Conservation (phyloP, 1,284 basidiomycete species). For the Pseudozyma tsukubaensis region DNA sequence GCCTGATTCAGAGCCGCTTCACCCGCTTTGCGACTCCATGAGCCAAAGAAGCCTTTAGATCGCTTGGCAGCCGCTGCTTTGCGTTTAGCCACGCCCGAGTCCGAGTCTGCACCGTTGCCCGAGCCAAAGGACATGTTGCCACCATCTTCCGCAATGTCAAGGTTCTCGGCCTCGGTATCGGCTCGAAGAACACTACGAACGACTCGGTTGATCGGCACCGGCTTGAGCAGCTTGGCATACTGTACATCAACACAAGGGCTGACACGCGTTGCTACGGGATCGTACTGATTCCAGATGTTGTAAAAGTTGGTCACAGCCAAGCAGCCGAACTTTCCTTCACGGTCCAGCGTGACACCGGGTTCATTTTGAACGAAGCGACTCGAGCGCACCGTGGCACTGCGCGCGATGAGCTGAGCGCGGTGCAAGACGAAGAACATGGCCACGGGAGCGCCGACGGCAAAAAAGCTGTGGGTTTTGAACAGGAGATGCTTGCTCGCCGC, state of each 20-base stretch:
- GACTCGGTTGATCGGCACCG: slow-evolving; percentile 43
- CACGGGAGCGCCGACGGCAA: slow-evolving; percentile 73
- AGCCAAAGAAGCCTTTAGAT: slow-evolving; percentile 38
- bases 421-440: slow-evolving; percentile 73
- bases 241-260: slow-evolving; percentile 69
- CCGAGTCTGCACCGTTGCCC: slow-evolving; percentile 22
- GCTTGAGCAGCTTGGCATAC: slow-evolving; percentile 52
- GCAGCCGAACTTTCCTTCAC: slow-evolving; percentile 73
- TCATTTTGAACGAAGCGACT: slow-evolving; percentile 71
- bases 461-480: slow-evolving; percentile 71
- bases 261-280: slow-evolving; percentile 71
- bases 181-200: slow-evolving; percentile 40
- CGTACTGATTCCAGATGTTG: slow-evolving; percentile 73
- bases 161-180: slow-evolving; percentile 28
- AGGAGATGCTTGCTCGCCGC: slow-evolving; percentile 40
- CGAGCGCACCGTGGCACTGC: slow-evolving; percentile 71
- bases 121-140: slow-evolving; percentile 39
- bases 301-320: slow-evolving; percentile 72
- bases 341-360: slow-evolving; percentile 68
- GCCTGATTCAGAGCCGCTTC: slow-evolving; percentile 22
- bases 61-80: slow-evolving; percentile 35
- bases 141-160: slow-evolving; percentile 38
- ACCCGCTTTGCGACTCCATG: slow-evolving; percentile 34
- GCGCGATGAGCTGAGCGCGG: slow-evolving; percentile 73
- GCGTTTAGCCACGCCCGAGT: slow-evolving; percentile 26